These are phyloP conservation scores for Pythium brachiatum DNA, from an alignment of 352 stramenopile genomes.

Conservation along the genomic window DNA sequence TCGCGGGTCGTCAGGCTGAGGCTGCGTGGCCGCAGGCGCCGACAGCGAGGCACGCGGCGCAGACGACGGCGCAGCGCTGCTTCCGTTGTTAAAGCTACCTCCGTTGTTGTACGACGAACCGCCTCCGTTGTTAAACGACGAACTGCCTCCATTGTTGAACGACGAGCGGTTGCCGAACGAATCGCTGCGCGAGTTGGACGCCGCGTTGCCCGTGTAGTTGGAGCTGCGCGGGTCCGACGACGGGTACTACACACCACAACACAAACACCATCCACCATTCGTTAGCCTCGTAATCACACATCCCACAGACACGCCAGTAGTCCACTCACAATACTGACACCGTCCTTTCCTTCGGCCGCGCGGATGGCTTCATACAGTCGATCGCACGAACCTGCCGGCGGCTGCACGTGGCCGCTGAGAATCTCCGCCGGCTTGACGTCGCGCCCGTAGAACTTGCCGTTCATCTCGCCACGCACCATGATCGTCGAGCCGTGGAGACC, in stretches of 20 bases:
- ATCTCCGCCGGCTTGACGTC: constrained; percentile 83
- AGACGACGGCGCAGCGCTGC: constrained; percentile 15
- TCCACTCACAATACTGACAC: constrained; percentile 20
- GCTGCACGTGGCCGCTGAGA: constrained; percentile 66
- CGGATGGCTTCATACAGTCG: constrained; percentile 68
- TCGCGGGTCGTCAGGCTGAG: constrained; percentile 52
- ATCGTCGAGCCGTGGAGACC: constrained; percentile 83
- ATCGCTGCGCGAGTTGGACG: constrained; percentile 14
- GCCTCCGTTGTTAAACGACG: constrained; percentile 1
- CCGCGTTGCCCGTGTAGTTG: constrained; percentile 10
- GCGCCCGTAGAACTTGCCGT: constrained; percentile 78
- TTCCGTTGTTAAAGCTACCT: constrained; percentile 14
- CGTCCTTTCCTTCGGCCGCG: constrained; percentile 33
- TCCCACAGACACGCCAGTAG: neutral
- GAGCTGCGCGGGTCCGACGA: constrained; percentile 22
- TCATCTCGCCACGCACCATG: constrained; percentile 82
- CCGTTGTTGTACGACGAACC: neutral
- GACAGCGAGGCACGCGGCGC: constrained; percentile 22
- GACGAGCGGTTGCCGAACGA: constrained; percentile 24
- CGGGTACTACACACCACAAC: constrained; percentile 18
- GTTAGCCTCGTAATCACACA: neutral
- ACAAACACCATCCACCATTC: constrained; percentile 1
- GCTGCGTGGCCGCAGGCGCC: constrained; percentile 28
- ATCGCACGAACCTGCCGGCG: constrained; percentile 60
- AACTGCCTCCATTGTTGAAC: constrained; percentile 7